Percentiles rank a stretch among this genome's conserved stretches.
phyloP scores from a whole-genome alignment of 2,329 filamentous ascomycete species.

The Aspergillus tamarii region DNA sequence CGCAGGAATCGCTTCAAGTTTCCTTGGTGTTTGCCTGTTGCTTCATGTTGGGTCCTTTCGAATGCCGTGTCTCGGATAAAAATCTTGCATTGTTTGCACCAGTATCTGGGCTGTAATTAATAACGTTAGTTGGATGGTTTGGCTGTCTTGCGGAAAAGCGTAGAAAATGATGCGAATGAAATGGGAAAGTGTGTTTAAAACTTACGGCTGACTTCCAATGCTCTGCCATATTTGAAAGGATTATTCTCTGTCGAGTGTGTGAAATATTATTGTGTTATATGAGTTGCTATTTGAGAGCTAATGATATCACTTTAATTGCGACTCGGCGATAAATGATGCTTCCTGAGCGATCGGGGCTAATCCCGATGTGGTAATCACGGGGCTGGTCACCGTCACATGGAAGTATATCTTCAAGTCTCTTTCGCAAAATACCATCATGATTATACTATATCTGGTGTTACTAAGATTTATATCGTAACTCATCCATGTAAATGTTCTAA shows the following conservation, averaged over 20 bases:
- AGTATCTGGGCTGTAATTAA: constrained; percentile 73
- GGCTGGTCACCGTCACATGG: not conserved
- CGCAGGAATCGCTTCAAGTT: constrained; percentile 87
- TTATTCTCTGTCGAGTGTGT: not conserved
- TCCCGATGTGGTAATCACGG: constrained; percentile 8
- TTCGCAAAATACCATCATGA: not conserved
- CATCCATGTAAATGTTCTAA: not conserved
- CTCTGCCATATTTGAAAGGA: constrained; percentile 71
- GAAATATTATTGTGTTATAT: not conserved
- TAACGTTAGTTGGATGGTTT: constrained; percentile 22
- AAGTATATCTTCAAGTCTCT: not conserved
- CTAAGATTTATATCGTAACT: not conserved
- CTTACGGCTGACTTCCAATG: constrained; percentile 93
- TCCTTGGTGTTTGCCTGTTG: constrained; percentile 80
- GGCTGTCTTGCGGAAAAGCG: not conserved
- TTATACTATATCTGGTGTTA: not conserved
- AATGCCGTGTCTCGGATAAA: constrained; percentile 92
- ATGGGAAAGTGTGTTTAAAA: not conserved
- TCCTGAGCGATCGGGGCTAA: constrained; percentile 9
- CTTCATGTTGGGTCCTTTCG: constrained; percentile 86
- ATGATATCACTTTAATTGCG: constrained; percentile 10
- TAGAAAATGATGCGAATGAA: not conserved
- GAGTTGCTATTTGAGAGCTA: not conserved
- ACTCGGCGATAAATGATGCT: not conserved
- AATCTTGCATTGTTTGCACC: constrained; percentile 94